Base-by-base conservation (phyloP, 805 yeast species). In the Martiniozyma abietophila region DNA sequence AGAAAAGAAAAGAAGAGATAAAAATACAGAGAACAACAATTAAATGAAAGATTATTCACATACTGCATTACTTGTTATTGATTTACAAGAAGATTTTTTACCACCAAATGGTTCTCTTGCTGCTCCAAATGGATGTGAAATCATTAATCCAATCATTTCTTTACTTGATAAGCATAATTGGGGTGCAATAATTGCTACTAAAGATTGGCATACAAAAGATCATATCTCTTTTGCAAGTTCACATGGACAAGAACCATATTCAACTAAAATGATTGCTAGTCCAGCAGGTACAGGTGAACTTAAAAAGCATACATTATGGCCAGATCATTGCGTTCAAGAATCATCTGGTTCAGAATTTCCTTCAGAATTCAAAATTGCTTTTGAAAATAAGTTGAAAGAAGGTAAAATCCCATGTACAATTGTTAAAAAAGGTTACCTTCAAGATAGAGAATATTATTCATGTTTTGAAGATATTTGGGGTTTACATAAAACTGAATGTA, bases 141-240 rank as follows among this genome's bases (percentile, higher is more conserved):
- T 83, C 7, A 65, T 85, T 15, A 63, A 69, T 0, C 60, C 62
- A 0, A 71, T 85, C 23, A 53, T 66, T 20, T 48, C 64, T 1
- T 55, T 84, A 27, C 45, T 75, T 8, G 35, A 52, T 0, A 42
- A 53, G 25, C 65, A 59, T 35, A 51, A 64, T 4, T 86, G 92
- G 89, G 62, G 65, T 28, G 58, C 74, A 6, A 62, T 84, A 1
- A 70, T 81, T 0, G 77, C 83, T 25, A 79, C 94, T 3, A 75
- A 78, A 50, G 97, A 88, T 51, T 84, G 94, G 92, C 97, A 88
- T 53, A 94, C 96, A 0, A 25, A 42, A 9, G 64, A 71, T 46
- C 97, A 88, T 52, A 65, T 69, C 1, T 85, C 95, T 6, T 88
- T 88, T 64, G 95, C 96, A 0, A 66, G 78, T 1, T 69, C 67